These are phyloP conservation scores for Allomyces arbusculus DNA, from an alignment of 192 early-diverging fungal species.

Conservation along the genomic window DNA sequence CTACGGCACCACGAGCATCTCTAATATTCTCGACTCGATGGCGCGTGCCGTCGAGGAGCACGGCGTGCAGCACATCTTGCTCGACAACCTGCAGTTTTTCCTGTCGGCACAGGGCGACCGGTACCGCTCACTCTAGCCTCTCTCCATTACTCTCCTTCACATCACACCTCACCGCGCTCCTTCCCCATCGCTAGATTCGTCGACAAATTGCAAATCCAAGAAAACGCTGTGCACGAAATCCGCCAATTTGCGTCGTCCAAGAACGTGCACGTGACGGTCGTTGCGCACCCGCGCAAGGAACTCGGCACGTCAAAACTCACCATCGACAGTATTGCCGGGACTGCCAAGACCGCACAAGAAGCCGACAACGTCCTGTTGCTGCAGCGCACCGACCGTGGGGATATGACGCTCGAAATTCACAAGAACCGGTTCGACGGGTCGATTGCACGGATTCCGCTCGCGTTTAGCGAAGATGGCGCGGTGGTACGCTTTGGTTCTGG, in stretches of 20 bases:
- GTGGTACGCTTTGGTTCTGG: no score
- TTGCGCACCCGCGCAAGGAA: slow-evolving; percentile 51
- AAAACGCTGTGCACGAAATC: slow-evolving; percentile 35
- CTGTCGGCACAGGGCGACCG: slow-evolving; percentile 31
- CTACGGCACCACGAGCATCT: slow-evolving; percentile 44
- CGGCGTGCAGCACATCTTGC: slow-evolving; percentile 47
- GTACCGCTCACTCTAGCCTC: not conserved
- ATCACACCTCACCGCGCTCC: not conserved
- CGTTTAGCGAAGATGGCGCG: no score
- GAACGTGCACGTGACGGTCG: slow-evolving; percentile 48
- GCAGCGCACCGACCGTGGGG: slow-evolving; percentile 19
- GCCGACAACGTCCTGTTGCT: slow-evolving; percentile 53
- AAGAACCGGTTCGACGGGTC: no score
- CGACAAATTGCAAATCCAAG: slow-evolving; percentile 51
- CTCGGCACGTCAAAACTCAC: slow-evolving; percentile 25
- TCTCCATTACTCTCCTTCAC: not conserved
- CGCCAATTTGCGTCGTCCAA: slow-evolving; percentile 43
- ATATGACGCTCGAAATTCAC: not conserved
- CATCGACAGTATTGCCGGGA: slow-evolving; percentile 48
- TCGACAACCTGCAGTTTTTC: slow-evolving; percentile 64
- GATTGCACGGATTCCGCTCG: no score
- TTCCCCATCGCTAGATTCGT: slow-evolving; percentile 9
- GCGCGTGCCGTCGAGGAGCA: slow-evolving; percentile 44
- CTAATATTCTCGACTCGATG: slow-evolving; percentile 41
- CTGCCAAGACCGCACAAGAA: slow-evolving; percentile 55